Evolutionary conservation across 2,329 filamentous ascomycete genomes (phyloP).

Genomic region (Parastagonospora nodorum): DNA sequence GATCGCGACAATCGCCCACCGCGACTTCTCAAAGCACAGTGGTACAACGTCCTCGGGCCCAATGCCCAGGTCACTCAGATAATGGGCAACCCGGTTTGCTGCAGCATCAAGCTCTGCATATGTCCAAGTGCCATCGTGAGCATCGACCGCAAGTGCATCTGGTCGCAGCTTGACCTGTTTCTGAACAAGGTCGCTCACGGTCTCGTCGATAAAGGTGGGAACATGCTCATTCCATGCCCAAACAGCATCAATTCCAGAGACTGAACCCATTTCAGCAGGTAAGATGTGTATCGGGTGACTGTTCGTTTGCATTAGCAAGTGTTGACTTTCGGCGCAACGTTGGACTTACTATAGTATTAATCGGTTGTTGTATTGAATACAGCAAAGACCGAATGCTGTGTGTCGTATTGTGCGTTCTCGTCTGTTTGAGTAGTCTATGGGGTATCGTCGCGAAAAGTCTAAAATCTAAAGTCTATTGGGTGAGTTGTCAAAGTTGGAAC

Average conservation of each 20-base stretch:
- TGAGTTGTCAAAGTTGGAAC: neutral
- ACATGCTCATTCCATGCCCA: conserved; percentile 16
- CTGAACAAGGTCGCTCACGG: conserved; percentile 22
- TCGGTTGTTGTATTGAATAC: no score
- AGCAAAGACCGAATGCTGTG: no score
- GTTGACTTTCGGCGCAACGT: neutral
- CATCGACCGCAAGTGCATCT: conserved; percentile 24
- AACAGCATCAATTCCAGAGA: conserved; percentile 14
- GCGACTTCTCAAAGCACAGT: conserved; percentile 30
- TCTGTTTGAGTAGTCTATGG: neutral
- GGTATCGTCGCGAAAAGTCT: neutral
- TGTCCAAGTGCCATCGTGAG: conserved; percentile 32
- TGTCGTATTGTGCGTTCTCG: no score
- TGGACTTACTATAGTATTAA: neutral
- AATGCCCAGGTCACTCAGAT: conserved; percentile 11
- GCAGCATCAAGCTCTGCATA: conserved; percentile 27
- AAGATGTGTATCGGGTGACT: neutral
- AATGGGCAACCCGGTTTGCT: conserved; percentile 16
- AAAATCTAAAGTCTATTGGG: neutral
- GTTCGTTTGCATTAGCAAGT: neutral
- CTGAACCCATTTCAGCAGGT: conserved; percentile 9
- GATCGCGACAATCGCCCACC: conserved; percentile 40
- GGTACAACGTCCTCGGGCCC: conserved; percentile 17
- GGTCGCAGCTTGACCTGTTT: conserved; percentile 14
- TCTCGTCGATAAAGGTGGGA: conserved; percentile 11